Evolutionary conservation across 805 yeast genomes (phyloP), one percentile per base, ranked within the genome.

Genomic region (Cyberlindnera saturnus): DNA sequence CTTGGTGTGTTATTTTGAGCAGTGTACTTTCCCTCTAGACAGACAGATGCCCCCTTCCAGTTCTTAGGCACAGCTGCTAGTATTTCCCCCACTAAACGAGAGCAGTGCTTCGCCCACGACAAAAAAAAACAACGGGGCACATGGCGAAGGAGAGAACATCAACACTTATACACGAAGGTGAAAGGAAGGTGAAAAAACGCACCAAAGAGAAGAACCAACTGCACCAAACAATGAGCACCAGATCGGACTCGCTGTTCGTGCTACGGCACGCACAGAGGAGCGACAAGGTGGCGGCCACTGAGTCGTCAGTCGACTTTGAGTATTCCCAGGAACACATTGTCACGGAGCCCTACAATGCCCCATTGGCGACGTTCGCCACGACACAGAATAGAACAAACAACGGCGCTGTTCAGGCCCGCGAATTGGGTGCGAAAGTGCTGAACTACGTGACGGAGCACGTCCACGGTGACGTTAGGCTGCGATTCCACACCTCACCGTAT

Each of bases 401-500:
- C 34, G 62, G 62, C 0, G 55, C 47, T 34, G 45, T 41, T n/a
- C 62, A 58, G 40, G 44, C 61, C 7, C 41, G 46, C 39, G 56
- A 50, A 20, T 46, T 56, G 39, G 61, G 59, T 0, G 46, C 48
- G 8, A 52, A 51, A 32, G 40, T 57, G 3, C 41, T 53, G 14
- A 45, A 45, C 38, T 58, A 58, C 28, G 43, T 58, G 7, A 38
- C 46, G 5, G 38, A 48, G 10, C 55, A 54, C 32, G 46, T 49
- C 5, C 35, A 44, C 5, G 50, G 50, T 23, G 23, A 40, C 4
- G 47, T 56, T 3, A 47, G 43, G 6, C 39, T 58, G 13, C 43
- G 51, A 17, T 49, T 58, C 39, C 74, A 70, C 48, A 60, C 68
- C 5, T 70, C 74, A 2, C 75, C 75, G 0, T 71, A 70, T 44